These are phyloP conservation scores for Verticillium nonalfalfae DNA, from an alignment of 2,329 filamentous ascomycete genomes.

Conservation along the genomic window DNA sequence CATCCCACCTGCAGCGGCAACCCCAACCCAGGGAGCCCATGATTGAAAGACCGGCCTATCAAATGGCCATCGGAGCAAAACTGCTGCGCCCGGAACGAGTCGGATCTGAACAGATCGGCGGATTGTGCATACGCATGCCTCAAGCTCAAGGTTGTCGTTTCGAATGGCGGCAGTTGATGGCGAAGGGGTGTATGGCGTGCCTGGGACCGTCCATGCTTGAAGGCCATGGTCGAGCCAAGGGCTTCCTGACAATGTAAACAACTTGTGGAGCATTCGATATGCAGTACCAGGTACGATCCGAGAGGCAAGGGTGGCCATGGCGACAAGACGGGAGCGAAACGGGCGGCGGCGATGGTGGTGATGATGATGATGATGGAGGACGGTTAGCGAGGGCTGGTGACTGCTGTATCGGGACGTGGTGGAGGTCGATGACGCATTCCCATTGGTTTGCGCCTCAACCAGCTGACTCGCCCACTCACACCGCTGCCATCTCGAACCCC, in stretches of 20 bases:
- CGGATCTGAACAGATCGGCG: background rate
- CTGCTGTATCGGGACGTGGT: conserved; percentile 1
- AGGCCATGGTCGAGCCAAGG: background rate
- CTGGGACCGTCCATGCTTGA: background rate
- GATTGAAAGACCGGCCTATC: conserved; percentile 4
- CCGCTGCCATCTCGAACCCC: background rate
- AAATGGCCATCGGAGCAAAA: background rate
- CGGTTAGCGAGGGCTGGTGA: background rate
- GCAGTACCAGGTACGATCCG: background rate
- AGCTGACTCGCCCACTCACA: conserved; percentile 4
- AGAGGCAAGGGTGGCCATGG: background rate
- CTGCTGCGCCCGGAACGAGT: background rate
- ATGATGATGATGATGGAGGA: background rate
- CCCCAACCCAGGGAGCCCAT: conserved; percentile 9
- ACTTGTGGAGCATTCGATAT: too few species aligned
- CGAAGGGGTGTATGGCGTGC: background rate
- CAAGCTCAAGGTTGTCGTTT: background rate
- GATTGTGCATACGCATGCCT: background rate
- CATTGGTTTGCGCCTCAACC: background rate
- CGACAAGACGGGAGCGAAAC: background rate
- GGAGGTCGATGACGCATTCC: background rate
- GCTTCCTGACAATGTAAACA: too few species aligned
- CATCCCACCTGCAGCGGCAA: conserved; percentile 2
- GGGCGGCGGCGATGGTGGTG: background rate
- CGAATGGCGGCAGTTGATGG: background rate